phyloP scores from a whole-genome alignment of 768 basidiomycete genomes.

The Agrocybe praecox region DNA sequence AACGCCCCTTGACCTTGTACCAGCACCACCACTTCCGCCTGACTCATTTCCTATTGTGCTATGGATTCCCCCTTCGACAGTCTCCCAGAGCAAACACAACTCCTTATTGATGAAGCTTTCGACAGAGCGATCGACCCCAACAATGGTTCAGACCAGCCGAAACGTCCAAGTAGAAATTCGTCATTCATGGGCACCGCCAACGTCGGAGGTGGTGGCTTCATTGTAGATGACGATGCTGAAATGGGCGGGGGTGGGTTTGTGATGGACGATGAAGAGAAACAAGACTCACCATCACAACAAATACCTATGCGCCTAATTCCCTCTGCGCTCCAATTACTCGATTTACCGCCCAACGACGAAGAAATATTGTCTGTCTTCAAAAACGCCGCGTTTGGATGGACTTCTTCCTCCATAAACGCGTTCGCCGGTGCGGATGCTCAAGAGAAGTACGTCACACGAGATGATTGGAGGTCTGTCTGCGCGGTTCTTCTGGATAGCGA shows the following conservation, averaged over 20 bases:
- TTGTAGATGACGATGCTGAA: slow-evolving; percentile 12
- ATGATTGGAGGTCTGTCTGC: slow-evolving; percentile 84
- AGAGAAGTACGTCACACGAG: slow-evolving; percentile 49
- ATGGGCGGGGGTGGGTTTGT: slow-evolving; percentile 33
- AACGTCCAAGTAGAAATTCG: background rate
- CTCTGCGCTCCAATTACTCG: slow-evolving; percentile 60
- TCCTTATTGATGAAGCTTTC: slow-evolving; percentile 56
- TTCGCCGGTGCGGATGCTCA: slow-evolving; percentile 1
- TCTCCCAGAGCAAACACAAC: slow-evolving; percentile 43
- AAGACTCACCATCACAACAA: slow-evolving; percentile 16
- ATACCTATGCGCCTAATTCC: slow-evolving; percentile 64
- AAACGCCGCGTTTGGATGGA: slow-evolving; percentile 79
- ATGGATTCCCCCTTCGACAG: slow-evolving; percentile 33
- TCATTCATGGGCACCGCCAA: background rate
- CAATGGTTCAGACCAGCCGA: background rate
- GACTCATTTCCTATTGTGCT: background rate
- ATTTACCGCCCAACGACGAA: slow-evolving; percentile 73
- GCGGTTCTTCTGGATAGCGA: slow-evolving; percentile 64
- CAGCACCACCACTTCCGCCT: background rate
- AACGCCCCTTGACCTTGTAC: background rate
- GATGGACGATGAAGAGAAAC: slow-evolving; percentile 14
- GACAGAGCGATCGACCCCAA: slow-evolving; percentile 23
- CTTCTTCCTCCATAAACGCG: slow-evolving; percentile 20
- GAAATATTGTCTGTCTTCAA: slow-evolving; percentile 72
- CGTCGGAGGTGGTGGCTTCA: slow-evolving; percentile 33